Evolutionary conservation across 768 basidiomycete genomes (phyloP), one percentile per base, ranked within the genome.

Genomic region (Sutorius australiensis): DNA sequence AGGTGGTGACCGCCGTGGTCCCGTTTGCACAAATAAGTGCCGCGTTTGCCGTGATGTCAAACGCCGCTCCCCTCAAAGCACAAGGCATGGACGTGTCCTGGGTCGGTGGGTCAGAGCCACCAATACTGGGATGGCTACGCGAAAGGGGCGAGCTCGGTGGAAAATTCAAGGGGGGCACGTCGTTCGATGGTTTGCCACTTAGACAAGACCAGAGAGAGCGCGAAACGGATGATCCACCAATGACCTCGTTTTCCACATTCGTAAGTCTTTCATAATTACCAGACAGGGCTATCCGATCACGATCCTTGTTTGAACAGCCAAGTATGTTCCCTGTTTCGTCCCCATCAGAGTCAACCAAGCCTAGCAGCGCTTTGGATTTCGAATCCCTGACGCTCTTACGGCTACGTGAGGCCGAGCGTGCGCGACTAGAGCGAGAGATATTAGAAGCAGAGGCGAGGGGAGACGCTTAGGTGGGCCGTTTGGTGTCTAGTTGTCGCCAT

Each of bases 361-460:
- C 69, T n/a, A 45, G 65, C 19, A 62, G 74, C 11, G 79, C 79
- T 2, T 59, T 92, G 44, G 87, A 92, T 64, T 93, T 86, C 51
- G 91, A 92, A 69, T 81, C 85, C 3, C 63, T 92, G 54, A 92
- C 89, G 1, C 75, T 93, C 33, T 79, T 92, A 77, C 80, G 90
- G 5, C 73, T 94, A 65, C 77, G 90, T 33, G 87, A 92, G 62
- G 89, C 90, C 0, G 91, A 92, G 66, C 77, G 86, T 36, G 86
- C 83, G 56, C 75, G 86, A 40, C 65, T 94, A 24, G 91, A 92
- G 65, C 75, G 80, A 53, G 89, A 91, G 66, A 89, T 91, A 57
- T 67, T 81, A 36, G 87, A 88, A 63, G 77, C 80, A 48, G 89
- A 91, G 59, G 82, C 79, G 6, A 55, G 46, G n/a, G 67, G 48